Evolutionary conservation across 441 rosid genomes (phyloP), one percentile per base, ranked within the genome.

Genomic region (Arabidopsis hybrid): DNA sequence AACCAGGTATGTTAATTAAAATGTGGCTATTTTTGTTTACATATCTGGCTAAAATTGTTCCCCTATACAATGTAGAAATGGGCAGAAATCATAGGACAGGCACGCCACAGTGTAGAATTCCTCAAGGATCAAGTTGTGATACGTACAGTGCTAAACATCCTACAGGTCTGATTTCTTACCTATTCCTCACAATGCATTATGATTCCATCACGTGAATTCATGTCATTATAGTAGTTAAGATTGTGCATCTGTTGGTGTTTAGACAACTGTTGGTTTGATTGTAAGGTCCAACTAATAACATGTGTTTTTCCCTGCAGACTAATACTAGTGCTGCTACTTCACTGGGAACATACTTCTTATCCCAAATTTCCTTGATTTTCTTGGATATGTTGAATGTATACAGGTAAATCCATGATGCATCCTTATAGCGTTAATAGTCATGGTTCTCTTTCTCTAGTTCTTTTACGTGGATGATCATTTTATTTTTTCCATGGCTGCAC

Each of bases 361-460:
- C 97, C 13, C 99, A 96, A 81, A 94, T 96, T 31, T 86, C 99
- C 65, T 66, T 88, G 74, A 94, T 96, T 77, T 96, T 96, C 83
- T 74, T 96, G 90, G 99, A 96, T 85, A 94, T 96, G 99, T 91
- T 96, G 75, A 96, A 94, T 69, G 97, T 96, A 21, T 96, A 96
- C 84, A 94, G 93, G 99, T 96, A 86, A 72, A 68, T 42, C 21
- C 60, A 56, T 43, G n/a, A 47, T 58, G 53, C 63, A n/a, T 61
- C 45, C 18, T 6, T 64, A n/a, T 45, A 26, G 34, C 36, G 35
- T 42, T 43, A 32, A 39, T 31, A 56, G 78, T 13, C 10, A 21
- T 7, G 47, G 3, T 40, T 14, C 11, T 49, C 21, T 14, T 8
- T 45, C 50, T 35, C 65, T 49, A 63, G 50, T 35, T 58, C 52